Percentiles rank a stretch among this genome's conserved stretches.
Conservation (phyloP, 768 basidiomycete species). For the Pisolithus tinctorius region DNA sequence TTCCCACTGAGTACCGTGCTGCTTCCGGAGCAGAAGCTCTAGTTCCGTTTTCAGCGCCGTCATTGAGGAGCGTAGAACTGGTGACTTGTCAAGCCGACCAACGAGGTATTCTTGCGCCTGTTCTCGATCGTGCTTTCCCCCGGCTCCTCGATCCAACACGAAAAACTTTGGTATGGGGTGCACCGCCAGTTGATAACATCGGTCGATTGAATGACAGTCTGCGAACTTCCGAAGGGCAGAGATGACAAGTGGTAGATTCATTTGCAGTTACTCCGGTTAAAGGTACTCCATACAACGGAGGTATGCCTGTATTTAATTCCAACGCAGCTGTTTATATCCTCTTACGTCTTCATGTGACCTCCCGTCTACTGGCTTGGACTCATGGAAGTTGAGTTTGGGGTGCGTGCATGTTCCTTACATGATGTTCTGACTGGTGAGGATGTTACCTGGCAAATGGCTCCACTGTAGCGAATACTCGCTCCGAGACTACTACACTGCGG, state of each 20-base stretch:
- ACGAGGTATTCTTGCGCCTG: slow-evolving; percentile 40
- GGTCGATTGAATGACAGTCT: slow-evolving; percentile 33
- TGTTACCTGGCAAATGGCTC: no score
- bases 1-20: neutral
- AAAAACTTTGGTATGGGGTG: slow-evolving; percentile 68
- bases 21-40: neutral
- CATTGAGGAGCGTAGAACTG: neutral
- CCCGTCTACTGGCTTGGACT: slow-evolving; percentile 1
- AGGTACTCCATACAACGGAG: neutral
- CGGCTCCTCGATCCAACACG: slow-evolving; percentile 49
- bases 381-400: no score
- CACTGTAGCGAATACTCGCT: no score
- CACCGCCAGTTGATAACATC: slow-evolving; percentile 59
- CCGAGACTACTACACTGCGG: no score
- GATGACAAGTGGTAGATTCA: neutral
- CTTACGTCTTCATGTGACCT: neutral
- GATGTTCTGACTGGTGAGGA: no score
- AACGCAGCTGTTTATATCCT: no score
- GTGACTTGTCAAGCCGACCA: slow-evolving; percentile 5
- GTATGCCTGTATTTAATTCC: no score
- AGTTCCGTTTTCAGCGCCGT: no score
- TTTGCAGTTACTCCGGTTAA: neutral
- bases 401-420: no score
- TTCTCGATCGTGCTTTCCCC: slow-evolving; percentile 42
- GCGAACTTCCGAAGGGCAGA: slow-evolving; percentile 1